Evolutionary conservation across 305 asterid genomes (phyloP).

Genomic region (Withania somnifera): DNA sequence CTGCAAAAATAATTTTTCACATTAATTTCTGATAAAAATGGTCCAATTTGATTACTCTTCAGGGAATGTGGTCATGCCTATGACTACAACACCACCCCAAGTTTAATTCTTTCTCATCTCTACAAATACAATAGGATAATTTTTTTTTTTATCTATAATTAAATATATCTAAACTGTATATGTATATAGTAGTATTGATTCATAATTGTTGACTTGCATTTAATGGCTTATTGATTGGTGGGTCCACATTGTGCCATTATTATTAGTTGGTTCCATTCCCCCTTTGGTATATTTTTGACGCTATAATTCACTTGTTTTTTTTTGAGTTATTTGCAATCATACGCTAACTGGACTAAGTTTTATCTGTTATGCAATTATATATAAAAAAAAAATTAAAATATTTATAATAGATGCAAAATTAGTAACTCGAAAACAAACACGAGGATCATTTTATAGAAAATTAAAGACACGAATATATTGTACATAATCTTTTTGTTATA

Average conservation of each 20-base stretch:
- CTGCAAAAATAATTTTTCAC: too few relatives aligned
- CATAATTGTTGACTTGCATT: slow-evolving; percentile 38
- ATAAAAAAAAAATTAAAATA: not conserved
- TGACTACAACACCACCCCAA: not conserved
- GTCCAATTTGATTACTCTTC: too few relatives aligned
- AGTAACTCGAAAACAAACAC: too few relatives aligned
- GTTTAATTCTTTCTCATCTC: not conserved
- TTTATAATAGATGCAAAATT: too few relatives aligned
- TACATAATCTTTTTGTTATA: too few relatives aligned
- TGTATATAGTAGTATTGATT: not conserved
- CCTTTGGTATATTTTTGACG: slow-evolving; percentile 12
- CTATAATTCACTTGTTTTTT: slow-evolving; percentile 7
- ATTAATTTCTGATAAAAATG: too few relatives aligned
- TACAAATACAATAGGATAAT: not conserved
- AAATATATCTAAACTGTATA: not conserved
- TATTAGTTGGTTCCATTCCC: slow-evolving; percentile 31
- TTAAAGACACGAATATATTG: too few relatives aligned
- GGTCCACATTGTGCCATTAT: slow-evolving; percentile 47
- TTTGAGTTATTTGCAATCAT: slow-evolving; percentile 25
- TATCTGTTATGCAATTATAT: not conserved
- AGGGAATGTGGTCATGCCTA: too few relatives aligned
- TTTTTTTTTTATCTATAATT: not conserved
- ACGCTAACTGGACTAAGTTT: slow-evolving; percentile 20
- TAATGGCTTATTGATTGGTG: slow-evolving; percentile 37
- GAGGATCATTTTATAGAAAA: too few relatives aligned